Base-by-base conservation (phyloP, 192 early-diverging fungal genomes). In the Coemansia sp. region DNA sequence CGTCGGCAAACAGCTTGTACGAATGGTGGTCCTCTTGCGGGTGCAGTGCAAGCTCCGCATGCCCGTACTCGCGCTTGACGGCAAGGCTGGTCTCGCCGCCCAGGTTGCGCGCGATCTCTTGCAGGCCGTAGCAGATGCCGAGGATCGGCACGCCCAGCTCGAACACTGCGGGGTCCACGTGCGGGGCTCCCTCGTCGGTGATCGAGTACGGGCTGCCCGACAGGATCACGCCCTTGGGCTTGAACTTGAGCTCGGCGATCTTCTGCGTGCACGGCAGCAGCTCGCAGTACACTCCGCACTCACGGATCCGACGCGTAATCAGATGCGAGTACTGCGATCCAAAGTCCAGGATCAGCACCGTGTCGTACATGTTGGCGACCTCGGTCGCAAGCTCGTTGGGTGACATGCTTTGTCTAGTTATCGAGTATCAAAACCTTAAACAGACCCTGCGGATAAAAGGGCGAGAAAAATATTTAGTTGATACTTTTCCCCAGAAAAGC, bases 291-390 rank as follows among this genome's bases (percentile, higher is more conserved):
- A 99, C 93, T 60, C 97, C 97, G 69, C 92, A 87, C 76, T 97
- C 95, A 71, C 97, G 87, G 70, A 99, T 86, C 59, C 97, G 89
- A 37, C 95, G 87, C 44, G 95, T 93, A 81, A 99, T 96, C 70
- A 99, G 87, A 73, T 99, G 95, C 12, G 95, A 95, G 84, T 96
- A 97, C 83, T 99, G 97, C 31, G 94, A 96, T 66, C 97, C 97
- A 87, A 97, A 97, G 85, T 99, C 97, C 63, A 98, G 85, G 82
- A 98, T 98, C 64, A 98, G 89, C 82, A 98, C 89, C 63, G 94
- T 96, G 74, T 98, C 94, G 71, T 93, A 94, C 69, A 91, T 81
- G 64, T 88, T 85, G 74, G 90, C 85, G 65, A 94, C 89, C 65
- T 91, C 66, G 21, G 76, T 65, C 57, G 71, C 67, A 34, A 46